Evolutionary conservation across 1,284 basidiomycete genomes (phyloP).

Genomic region (Cryptococcus floricola): DNA sequence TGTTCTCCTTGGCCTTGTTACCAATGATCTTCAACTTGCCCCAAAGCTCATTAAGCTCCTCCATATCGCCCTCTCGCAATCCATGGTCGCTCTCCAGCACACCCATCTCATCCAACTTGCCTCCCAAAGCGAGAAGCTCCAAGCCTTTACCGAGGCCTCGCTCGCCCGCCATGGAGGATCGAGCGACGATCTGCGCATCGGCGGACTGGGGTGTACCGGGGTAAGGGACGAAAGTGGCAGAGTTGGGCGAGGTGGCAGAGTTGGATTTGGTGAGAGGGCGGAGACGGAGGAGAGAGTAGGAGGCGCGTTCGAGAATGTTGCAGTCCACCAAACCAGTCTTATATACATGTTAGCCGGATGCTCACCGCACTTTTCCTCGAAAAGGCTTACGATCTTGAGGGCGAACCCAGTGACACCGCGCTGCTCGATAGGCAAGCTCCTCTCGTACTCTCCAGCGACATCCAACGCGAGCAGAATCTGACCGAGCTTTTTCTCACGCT

Average conservation of each 20-base stretch:
- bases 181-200: slow-evolving; percentile 35
- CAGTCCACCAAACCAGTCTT: slow-evolving; percentile 50
- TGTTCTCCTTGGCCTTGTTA: slow-evolving; percentile 55
- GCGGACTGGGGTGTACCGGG: slow-evolving; percentile 57
- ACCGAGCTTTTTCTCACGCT: slow-evolving; percentile 54
- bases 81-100: slow-evolving; percentile 32
- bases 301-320: slow-evolving; percentile 45
- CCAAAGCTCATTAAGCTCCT: slow-evolving; percentile 60
- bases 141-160: slow-evolving; percentile 3
- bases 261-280: slow-evolving; percentile 29
- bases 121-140: slow-evolving; percentile 25
- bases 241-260: slow-evolving; percentile 19
- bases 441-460: slow-evolving; percentile 74
- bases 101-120: slow-evolving; percentile 23
- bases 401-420: slow-evolving; percentile 71
- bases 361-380: neutral
- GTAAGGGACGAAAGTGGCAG: slow-evolving; percentile 54
- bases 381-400: slow-evolving; percentile 63
- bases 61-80: slow-evolving; percentile 54
- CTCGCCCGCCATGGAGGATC: neutral
- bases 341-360: neutral
- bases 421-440: slow-evolving; percentile 39
- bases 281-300: slow-evolving; percentile 45
- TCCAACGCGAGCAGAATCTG: slow-evolving; percentile 72
- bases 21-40: slow-evolving; percentile 61